Base-by-base conservation (phyloP, 2,329 filamentous ascomycete genomes). In the Pseudofabraea citricarpa region DNA sequence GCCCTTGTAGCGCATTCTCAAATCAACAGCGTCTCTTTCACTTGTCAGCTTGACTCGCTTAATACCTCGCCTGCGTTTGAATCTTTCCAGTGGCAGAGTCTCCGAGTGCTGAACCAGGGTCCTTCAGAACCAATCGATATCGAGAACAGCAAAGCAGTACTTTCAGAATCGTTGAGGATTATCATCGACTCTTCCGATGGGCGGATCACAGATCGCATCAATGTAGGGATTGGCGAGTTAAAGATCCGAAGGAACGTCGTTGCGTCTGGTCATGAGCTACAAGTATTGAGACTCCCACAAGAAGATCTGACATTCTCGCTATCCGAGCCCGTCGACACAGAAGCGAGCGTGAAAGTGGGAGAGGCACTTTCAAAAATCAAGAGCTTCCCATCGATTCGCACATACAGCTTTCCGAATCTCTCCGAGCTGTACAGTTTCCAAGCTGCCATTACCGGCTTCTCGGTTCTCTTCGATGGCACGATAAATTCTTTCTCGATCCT, bases 161-260 rank as follows among this genome's bases (percentile, higher is more conserved):
- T 87, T 1, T 85, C 91, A 56, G 77, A 76, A 53, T 77, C 75
- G 52, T 68, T 94, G 47, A 78, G 87, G 24, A 73, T 91, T 15
- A 74, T 93, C 42, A 72, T 86, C 23, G 81, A 87, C 43, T 86
- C 84, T 51, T 77, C 85, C 46, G 79, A 83, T 53, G 86, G 87
- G 38, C 86, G 83, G 26, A 71, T 93, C 12, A 86, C 86, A 1
- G 89, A 95, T 64, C 78, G 88, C 22, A 73, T 95, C 57, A 93
- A 93, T 53, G 72, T 91, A 55, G 81, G 74, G 1, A 81, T 83
- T 9, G 84, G 84, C n/a, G 83, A 87, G 62, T 60, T 87, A 53
- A 77, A 77, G 53, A 63, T 88, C 35, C 72, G 76, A 23, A 67
- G 87, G 23, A 79, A 83, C 51, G 81, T 32, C 71, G 75, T 83